Percentiles rank a stretch among this genome's conserved stretches.
Conservation (phyloP, 345 rosid genomes). For the Lumnitzera littorea region DNA sequence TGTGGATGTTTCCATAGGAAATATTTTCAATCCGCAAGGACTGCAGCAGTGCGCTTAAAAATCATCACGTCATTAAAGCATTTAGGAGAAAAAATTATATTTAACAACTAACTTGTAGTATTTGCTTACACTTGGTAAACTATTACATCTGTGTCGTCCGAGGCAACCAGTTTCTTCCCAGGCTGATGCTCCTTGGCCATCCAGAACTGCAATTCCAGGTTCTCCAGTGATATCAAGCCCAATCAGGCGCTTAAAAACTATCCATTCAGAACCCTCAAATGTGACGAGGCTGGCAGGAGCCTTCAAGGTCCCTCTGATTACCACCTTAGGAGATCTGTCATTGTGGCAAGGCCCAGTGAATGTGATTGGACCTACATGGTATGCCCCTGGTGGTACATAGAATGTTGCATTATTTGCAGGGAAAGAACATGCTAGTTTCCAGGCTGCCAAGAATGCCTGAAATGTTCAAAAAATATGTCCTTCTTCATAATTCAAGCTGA, state of each 20-base stretch:
- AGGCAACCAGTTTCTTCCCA: constrained; percentile 31
- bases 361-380: background rate
- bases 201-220: constrained; percentile 10
- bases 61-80: background rate
- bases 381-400: background rate
- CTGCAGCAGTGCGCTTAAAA: constrained; percentile 19
- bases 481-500: background rate
- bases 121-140: constrained; percentile 29
- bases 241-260: constrained; percentile 18
- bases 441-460: constrained; percentile 12
- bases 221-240: constrained; percentile 23
- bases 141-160: constrained; percentile 14
- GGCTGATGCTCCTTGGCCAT: constrained; percentile 41
- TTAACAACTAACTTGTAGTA: background rate
- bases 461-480: background rate
- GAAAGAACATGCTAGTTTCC: constrained; percentile 11
- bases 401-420: background rate
- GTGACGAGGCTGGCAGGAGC: constrained; percentile 17
- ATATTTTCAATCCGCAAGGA: constrained; percentile 27
- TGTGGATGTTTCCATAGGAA: constrained; percentile 28
- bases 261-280: constrained; percentile 24
- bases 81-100: background rate
- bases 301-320: constrained; percentile 28
- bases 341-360: constrained; percentile 7
- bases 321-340: constrained; percentile 18